phyloP scores from a whole-genome alignment of 1,139 yeast genomes.

The Schizosaccharomyces versatilis region DNA sequence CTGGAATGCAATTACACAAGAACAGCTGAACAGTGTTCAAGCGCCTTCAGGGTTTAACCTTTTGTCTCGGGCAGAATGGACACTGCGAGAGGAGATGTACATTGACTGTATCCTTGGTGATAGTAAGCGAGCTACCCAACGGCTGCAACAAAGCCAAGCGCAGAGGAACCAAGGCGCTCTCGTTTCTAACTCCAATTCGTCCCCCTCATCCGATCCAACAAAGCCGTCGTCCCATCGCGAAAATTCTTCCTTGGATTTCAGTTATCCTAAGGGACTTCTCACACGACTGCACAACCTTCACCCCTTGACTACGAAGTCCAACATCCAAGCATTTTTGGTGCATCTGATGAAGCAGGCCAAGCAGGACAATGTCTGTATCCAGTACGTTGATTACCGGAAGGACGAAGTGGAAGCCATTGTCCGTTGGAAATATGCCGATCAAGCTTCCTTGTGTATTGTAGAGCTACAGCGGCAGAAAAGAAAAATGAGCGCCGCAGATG shows the following conservation, averaged over 20 bases:
- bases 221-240: neutral
- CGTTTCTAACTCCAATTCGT: neutral
- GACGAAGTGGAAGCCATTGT: slow-evolving; percentile 2
- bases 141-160: too few species aligned
- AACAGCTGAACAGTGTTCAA: neutral
- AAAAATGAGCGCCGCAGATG: neutral
- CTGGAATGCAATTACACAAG: neutral
- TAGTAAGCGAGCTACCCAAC: neutral
- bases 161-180: neutral
- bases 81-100: neutral
- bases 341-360: neutral
- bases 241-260: neutral
- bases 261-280: neutral
- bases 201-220: neutral
- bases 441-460: neutral
- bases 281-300: neutral
- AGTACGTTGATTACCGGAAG: neutral
- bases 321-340: neutral
- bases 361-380: neutral
- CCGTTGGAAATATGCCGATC: neutral
- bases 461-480: neutral
- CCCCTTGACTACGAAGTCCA: neutral
- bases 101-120: neutral
- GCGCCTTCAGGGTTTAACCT: neutral
- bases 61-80: neutral